phyloP scores from a whole-genome alignment of 176 grass and related monocot genomes.

The Raddia guianensis region DNA sequence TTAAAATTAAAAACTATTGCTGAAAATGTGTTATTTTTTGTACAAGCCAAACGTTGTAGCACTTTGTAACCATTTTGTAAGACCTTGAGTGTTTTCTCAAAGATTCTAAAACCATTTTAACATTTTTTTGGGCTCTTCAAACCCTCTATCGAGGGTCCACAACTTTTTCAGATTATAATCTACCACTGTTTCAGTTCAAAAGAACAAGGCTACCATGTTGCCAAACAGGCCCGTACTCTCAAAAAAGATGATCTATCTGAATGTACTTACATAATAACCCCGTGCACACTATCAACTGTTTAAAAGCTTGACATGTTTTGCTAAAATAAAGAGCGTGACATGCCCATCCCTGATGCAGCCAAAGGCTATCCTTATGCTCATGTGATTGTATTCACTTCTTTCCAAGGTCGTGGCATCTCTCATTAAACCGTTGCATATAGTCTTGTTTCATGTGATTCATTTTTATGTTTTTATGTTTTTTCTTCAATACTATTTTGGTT shows the following conservation, averaged over 20 bases:
- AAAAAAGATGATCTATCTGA: not conserved
- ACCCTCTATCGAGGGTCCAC: too few species aligned
- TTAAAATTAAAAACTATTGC: too few species aligned
- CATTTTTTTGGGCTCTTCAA: too few species aligned
- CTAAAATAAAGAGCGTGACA: not conserved
- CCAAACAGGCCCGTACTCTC: too few species aligned
- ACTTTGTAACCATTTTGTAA: too few species aligned
- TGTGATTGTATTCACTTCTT: not conserved
- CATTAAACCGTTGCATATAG: constrained; percentile 5
- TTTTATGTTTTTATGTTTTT: constrained; percentile 32
- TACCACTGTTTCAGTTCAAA: too few species aligned
- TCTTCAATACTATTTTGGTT: constrained; percentile 38
- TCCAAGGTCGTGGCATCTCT: constrained; percentile 3
- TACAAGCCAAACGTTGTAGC: too few species aligned
- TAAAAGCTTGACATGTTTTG: not conserved
- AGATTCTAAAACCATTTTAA: too few species aligned
- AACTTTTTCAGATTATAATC: too few species aligned
- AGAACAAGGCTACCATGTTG: too few species aligned
- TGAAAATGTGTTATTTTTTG: too few species aligned
- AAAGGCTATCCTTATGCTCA: not conserved
- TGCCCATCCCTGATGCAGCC: constrained; percentile 1
- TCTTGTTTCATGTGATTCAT: constrained; percentile 9
- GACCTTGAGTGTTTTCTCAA: too few species aligned
- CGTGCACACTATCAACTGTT: not conserved
- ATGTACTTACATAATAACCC: not conserved